Evolutionary conservation across 176 grass and related monocot species (phyloP), one percentile per base, ranked within the genome.

Genomic region (Poa pratensis): DNA sequence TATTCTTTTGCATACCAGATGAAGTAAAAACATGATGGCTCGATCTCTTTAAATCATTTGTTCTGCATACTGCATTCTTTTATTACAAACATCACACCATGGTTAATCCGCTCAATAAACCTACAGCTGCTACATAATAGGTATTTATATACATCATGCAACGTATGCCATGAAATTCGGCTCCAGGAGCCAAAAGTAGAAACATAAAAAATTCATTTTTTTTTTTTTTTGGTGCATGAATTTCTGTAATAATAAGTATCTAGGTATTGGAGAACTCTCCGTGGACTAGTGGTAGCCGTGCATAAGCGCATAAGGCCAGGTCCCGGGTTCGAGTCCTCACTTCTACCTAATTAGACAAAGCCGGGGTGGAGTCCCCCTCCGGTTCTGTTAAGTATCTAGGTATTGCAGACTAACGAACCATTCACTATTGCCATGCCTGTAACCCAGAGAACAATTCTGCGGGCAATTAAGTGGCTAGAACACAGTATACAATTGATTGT

Each of bases 41-140:
- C 3, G 32, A 5, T 74, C 48, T 27, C 24, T 59, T 58, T 49
- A 23, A 0, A 82, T 20, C 35, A 69, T 77, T 40, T 49, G 51
- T 27, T 59, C 49, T 34, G 1, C 50, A 19, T 58, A 70, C 26
- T 37, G 45, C 72, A 69, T 61, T 61, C 16, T 32, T 53, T 26
- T 18, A 30, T 30, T 4, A 12, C 27, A 76, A 73, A 77, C 52
- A 59, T 40, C 37, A 7, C 12, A 19, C 11, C 19, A 55, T 17
- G 19, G 28, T 15, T 77, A 34, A 17, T 76, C 18, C 11, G 32
- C 11, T 59, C 20, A 37, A 42, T 78, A n/a, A 57, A 58, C 35
- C 20, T 78, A 40, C 24, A 58, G 67, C 13, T 51, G 62, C 51
- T 49, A 82, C 35, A 82, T 69, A 87, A 37, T 54, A 62, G 6